phyloP scores from a whole-genome alignment of 176 grass and related monocot genomes.

The Avena insularis region DNA sequence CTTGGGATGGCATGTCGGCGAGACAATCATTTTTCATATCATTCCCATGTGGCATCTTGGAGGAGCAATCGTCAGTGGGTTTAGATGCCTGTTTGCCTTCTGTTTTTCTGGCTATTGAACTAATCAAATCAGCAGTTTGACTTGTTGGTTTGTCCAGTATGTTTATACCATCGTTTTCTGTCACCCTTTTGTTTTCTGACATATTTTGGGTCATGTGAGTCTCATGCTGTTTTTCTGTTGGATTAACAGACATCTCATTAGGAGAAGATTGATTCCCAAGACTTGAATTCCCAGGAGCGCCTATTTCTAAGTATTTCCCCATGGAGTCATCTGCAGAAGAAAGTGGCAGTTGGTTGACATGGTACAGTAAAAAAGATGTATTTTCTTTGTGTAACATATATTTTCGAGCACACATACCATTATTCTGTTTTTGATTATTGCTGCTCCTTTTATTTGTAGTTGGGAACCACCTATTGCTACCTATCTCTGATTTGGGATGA shows the following conservation, averaged over 20 bases:
- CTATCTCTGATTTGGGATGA: conserved; percentile 72
- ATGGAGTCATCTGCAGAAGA: conserved; percentile 76
- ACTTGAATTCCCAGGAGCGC: conserved; percentile 62
- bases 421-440: conserved; percentile 63
- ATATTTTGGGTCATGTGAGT: conserved; percentile 47
- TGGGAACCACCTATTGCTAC: conserved; percentile 66
- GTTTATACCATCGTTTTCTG: conserved; percentile 33
- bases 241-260: conserved; percentile 54
- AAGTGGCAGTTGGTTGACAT: conserved; percentile 31
- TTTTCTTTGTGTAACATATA: conserved; percentile 24
- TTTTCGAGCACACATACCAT: conserved; percentile 56
- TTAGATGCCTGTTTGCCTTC: conserved; percentile 44
- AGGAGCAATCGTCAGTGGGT: conserved; percentile 46
- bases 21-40: conserved; percentile 48
- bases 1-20: conserved; percentile 49
- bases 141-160: conserved; percentile 48
- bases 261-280: conserved; percentile 52
- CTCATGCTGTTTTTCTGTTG: conserved; percentile 46
- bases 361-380: conserved; percentile 14
- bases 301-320: conserved; percentile 88
- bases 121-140: conserved; percentile 77
- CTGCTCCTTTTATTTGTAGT: conserved; percentile 45
- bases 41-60: conserved; percentile 57
- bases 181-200: conserved; percentile 41
- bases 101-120: conserved; percentile 60